Evolutionary conservation across 225 moss, liverwort and hornwort species (phyloP).

Genomic region (Neckera pumila): DNA sequence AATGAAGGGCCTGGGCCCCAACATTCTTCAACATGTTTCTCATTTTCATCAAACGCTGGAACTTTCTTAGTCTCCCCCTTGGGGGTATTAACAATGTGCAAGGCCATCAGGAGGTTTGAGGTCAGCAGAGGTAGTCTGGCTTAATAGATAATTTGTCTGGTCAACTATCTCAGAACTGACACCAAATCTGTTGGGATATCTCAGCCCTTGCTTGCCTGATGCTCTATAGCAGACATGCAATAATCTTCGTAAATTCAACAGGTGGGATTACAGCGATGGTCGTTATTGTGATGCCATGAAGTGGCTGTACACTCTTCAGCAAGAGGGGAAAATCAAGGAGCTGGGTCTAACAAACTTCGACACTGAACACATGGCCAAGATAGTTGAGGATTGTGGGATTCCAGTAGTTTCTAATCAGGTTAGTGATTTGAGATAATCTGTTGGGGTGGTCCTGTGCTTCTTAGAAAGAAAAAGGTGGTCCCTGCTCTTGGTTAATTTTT

Average conservation of each 20-base stretch:
- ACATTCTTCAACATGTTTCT: too few relatives aligned
- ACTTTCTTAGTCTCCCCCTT: neutral
- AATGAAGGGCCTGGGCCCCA: neutral
- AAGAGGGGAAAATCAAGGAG: constrained; percentile 47
- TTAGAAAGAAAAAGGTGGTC: neutral
- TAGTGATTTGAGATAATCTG: neutral
- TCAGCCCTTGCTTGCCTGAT: neutral
- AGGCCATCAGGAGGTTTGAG: neutral
- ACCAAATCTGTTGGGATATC: neutral
- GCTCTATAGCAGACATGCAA: neutral
- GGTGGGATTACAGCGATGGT: constrained; percentile 51
- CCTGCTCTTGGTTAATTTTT: neutral
- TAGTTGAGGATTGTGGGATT: constrained; percentile 33
- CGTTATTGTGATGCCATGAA: constrained; percentile 43
- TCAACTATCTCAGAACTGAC: neutral
- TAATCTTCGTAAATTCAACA: constrained; percentile 1
- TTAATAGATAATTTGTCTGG: neutral
- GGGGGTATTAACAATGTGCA: neutral
- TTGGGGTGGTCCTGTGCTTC: neutral
- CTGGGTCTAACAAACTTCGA: constrained; percentile 51
- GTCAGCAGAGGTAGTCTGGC: neutral
- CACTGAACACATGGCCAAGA: constrained; percentile 42
- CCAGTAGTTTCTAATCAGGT: constrained; percentile 48
- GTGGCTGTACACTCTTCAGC: constrained; percentile 30
- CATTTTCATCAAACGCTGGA: neutral